Conservation (phyloP, 2,329 filamentous ascomycete species). For the Colletotrichum sublineola region DNA sequence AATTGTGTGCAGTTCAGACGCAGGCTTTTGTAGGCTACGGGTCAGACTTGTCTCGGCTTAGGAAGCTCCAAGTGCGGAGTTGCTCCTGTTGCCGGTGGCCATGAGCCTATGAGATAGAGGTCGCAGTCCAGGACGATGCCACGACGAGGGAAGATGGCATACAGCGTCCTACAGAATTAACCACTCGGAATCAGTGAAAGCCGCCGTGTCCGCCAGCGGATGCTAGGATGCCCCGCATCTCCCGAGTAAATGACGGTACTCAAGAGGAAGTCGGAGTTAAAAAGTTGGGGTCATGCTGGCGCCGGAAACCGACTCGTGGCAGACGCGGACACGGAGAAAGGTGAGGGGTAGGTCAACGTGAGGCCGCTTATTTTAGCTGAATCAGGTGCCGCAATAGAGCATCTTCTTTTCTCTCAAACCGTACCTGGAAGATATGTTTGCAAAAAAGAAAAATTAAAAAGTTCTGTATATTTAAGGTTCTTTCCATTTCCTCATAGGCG, state of each 20-base stretch:
- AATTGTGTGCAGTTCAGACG: neutral
- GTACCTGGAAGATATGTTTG: neutral
- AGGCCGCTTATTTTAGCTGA: neutral
- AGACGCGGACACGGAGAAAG: neutral
- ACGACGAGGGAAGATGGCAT: conserved; percentile 27
- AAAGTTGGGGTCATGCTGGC: conserved; percentile 5
- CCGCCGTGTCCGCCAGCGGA: conserved; percentile 30
- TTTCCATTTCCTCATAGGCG: neutral
- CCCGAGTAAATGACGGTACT: neutral
- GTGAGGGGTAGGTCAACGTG: neutral
- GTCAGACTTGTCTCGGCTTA: neutral
- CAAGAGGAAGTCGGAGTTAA: conserved; percentile 7
- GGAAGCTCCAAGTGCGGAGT: conserved; percentile 24
- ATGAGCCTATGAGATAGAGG: conserved; percentile 17
- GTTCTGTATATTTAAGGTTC: too few species aligned
- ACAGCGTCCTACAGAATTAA: neutral
- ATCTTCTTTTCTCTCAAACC: neutral
- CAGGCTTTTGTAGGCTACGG: conserved; percentile 2
- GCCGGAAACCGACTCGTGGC: neutral
- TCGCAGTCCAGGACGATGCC: conserved; percentile 26
- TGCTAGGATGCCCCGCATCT: conserved; percentile 29
- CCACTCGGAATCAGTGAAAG: conserved; percentile 36
- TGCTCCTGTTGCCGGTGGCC: conserved; percentile 27
- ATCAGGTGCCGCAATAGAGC: neutral
- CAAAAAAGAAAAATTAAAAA: too few species aligned